A percentile compares a stretch with the other conserved stretches of the same genome.
These are phyloP conservation scores for Cercospora brassicicola DNA, from an alignment of 2,329 filamentous ascomycete species.

Conservation along the genomic window DNA sequence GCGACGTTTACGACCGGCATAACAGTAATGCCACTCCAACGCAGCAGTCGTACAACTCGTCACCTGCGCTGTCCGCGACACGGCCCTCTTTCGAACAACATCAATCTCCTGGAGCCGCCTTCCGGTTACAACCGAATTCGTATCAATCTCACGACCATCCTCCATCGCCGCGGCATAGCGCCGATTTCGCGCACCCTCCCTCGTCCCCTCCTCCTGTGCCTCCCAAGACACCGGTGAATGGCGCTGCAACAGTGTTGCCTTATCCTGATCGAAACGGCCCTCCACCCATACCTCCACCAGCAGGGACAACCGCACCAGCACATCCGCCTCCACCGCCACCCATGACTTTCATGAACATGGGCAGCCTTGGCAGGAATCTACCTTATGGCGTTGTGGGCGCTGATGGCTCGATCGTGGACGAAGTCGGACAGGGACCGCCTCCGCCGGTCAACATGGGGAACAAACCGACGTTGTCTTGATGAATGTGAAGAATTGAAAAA, in stretches of 20 bases:
- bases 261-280: conserved; percentile 27
- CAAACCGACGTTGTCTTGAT: conserved; percentile 59
- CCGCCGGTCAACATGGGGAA: conserved; percentile 81
- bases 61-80: conserved; percentile 15
- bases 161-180: conserved; percentile 24
- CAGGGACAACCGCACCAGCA: background rate
- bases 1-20: conserved; percentile 21
- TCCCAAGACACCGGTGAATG: conserved; percentile 33
- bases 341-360: conserved; percentile 39
- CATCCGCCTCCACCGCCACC: conserved; percentile 14
- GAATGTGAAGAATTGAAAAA: background rate
- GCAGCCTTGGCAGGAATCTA: conserved; percentile 44
- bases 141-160: conserved; percentile 12
- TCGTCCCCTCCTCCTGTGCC: conserved; percentile 30
- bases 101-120: conserved; percentile 4
- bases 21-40: conserved; percentile 7
- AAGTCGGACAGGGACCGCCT: conserved; percentile 66
- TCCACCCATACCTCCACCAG: conserved; percentile 5
- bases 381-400: conserved; percentile 69
- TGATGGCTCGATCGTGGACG: background rate
- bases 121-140: conserved; percentile 11
- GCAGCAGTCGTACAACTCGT: conserved; percentile 16
- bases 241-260: conserved; percentile 17
- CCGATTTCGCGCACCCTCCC: conserved; percentile 10
- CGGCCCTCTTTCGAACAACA: conserved; percentile 20